Evolutionary conservation across 768 basidiomycete genomes (phyloP).

Genomic region (Lanmaoa rubissima): DNA sequence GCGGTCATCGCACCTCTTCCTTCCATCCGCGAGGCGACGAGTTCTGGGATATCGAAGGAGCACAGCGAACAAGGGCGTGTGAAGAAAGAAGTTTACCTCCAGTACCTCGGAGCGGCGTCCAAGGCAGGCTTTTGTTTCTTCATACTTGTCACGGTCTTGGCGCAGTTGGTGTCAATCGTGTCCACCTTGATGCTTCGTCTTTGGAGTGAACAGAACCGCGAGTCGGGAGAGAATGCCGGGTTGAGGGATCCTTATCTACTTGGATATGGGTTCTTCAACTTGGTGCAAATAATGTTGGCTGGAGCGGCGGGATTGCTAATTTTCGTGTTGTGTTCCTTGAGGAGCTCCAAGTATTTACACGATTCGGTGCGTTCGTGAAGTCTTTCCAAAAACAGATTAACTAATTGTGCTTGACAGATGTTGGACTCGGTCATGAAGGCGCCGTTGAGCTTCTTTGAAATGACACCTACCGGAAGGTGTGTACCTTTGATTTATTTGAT

Average conservation of each 20-base stretch:
- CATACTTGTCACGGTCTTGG: conserved; percentile 47
- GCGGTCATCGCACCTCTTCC: conserved; percentile 48
- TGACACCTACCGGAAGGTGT: conserved; percentile 81
- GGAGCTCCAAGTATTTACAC: conserved; percentile 73
- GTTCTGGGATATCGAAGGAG: conserved; percentile 58
- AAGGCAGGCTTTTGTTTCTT: conserved; percentile 68
- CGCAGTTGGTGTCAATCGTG: conserved; percentile 60
- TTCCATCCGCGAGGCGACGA: conserved; percentile 37
- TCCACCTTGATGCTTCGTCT: conserved; percentile 67
- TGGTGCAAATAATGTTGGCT: conserved; percentile 53
- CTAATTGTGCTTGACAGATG: conserved; percentile 52
- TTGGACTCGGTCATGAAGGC: conserved; percentile 75
- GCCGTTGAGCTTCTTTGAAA: conserved; percentile 86
- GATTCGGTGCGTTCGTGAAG: conserved; percentile 52
- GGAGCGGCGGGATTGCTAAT: conserved; percentile 62
- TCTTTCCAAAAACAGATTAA: not conserved
- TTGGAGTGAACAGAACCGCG: conserved; percentile 80
- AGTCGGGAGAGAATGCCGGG: conserved; percentile 53
- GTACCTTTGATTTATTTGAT: not conserved
- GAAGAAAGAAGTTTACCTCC: conserved; percentile 68
- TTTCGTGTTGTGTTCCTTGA: conserved; percentile 74
- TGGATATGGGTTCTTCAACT: conserved; percentile 66
- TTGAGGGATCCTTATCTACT: conserved; percentile 56
- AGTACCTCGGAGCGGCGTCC: conserved; percentile 81
- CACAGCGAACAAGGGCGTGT: conserved; percentile 81